Base-by-base conservation (phyloP, 352 stramenopile species). In the Phytophthora pluvialis region DNA sequence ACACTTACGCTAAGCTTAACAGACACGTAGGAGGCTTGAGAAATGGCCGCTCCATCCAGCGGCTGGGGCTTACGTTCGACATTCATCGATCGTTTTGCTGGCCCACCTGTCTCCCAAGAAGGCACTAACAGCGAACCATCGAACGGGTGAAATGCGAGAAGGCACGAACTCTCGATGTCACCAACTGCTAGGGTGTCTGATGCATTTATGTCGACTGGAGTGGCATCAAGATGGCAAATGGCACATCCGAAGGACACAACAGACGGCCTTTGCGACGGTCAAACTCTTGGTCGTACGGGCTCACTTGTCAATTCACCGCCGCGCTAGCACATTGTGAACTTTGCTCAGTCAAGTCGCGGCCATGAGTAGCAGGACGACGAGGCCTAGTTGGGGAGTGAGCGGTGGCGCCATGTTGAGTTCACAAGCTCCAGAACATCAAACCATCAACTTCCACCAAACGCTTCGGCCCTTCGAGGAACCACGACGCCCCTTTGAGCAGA, bases 211-310 rank as follows among this genome's bases (percentile, higher is more conserved):
- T 60, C 39, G 48, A 63, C 29, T 52, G 39, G 29, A 66, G 58
- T 66, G 58, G 61, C 53, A 65, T 65, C 61, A 60, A 60, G 53
- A 65, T 60, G 61, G 43, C 42, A 8, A 38, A 43, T 5, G 46
- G 18, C 61, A 69, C 31, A 69, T 69, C 61, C 38, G 45, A 43
- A 48, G 13, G 38, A 59, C 26, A 50, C 35, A 53, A 40, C 54
- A 54, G 45, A 54, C 51, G 43, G 46, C 47, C n/a, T 48, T 21
- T 54, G 35, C 61, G 53, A 64, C 40, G 25, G 38, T 59, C 36
- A 54, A 54, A 54, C 47, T 42, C 47, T 28, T 54, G 47, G 47
- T 16, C 25, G 15, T n/a, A 43, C 29, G 38, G 13, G 21, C 47
- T 66, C 63, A 71, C 29, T 59, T 35, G 13, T 18, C 18, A 66